Percentiles rank a stretch among this genome's conserved stretches.
phyloP scores from a whole-genome alignment of 805 yeast species.

The Spathaspora gorwiae region DNA sequence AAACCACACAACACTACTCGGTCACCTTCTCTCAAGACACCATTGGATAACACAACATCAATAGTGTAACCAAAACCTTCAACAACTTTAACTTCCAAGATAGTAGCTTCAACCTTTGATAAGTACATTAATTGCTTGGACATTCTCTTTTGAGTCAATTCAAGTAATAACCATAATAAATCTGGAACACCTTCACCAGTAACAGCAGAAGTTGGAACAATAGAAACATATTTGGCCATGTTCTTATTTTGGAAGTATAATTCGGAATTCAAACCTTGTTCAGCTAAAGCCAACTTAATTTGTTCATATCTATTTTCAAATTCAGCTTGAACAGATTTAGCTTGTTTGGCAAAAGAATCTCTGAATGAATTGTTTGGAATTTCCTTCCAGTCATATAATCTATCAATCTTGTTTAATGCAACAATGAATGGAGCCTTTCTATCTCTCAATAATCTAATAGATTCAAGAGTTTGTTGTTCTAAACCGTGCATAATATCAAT shows the following conservation, averaged over 20 bases:
- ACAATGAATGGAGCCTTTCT: slow-evolving; percentile 97
- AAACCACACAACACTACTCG: slow-evolving; percentile 93
- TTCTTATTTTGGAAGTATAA: slow-evolving; percentile 93
- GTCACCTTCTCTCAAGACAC: slow-evolving; percentile 92
- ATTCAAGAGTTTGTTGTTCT: slow-evolving; percentile 96
- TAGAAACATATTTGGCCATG: slow-evolving; percentile 87
- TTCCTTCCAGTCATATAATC: slow-evolving; percentile 91
- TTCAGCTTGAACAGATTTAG: slow-evolving; percentile 82
- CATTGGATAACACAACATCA: slow-evolving; percentile 96
- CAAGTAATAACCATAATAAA: slow-evolving; percentile 89
- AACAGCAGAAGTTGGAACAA: slow-evolving; percentile 97
- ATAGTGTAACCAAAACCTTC: slow-evolving; percentile 99
- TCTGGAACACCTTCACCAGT: slow-evolving; percentile 99
- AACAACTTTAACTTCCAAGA: slow-evolving; percentile 93
- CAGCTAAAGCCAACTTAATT: slow-evolving; percentile 88
- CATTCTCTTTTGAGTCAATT: slow-evolving; percentile 97
- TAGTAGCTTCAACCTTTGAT: slow-evolving; percentile 90
- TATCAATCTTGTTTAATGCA: slow-evolving; percentile 95
- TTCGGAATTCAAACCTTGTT: slow-evolving; percentile 97
- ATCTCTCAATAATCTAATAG: slow-evolving; percentile 86
- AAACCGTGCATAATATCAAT: slow-evolving; percentile 99
- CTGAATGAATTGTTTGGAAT: slow-evolving; percentile 93
- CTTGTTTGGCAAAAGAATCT: slow-evolving; percentile 82
- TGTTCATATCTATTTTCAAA: slow-evolving; percentile 82
- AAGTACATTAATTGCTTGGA: slow-evolving; percentile 96